Base-by-base conservation (phyloP, 1,139 yeast genomes). In the Yamadazyma sp. region DNA sequence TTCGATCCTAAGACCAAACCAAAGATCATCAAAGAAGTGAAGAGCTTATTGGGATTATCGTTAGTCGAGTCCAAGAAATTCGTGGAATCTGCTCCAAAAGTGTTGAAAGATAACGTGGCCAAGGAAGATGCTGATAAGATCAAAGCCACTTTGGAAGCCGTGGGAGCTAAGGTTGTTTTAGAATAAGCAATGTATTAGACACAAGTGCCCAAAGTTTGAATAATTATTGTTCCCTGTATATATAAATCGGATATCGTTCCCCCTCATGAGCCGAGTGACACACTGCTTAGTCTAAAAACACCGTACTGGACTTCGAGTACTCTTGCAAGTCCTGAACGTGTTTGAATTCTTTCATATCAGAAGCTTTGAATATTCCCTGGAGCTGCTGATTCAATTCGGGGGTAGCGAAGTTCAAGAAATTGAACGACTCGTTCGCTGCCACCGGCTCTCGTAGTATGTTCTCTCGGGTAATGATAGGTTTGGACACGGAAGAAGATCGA, bases 1-100 rank as follows among this genome's bases (percentile, higher is more conserved):
- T 91, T 92, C 55, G 99, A 92, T 57, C 81, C 98, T 47, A 89
- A 91, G 72, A 72, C 96, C 44, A 92, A 92, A 77, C 97, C 99
- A 49, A 92, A 92, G 84, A 81, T 92, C 62, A 94, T 92, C 65
- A 92, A 92, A 75, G 98, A 92, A 72, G 95, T 92, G 54, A 92
- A 92, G 77, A 78, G 86, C 47, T 74, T 92, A 63, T 77, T 92
- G 58, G 97, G 97, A 8, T 77, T 92, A 59, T 88, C 96, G 14
- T 77, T 92, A 54, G 98, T 92, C 46, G 98, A 92, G 62, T 87
- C 97, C 47, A 94, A 92, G 81, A 92, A 92, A 73, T 87, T 92
- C 53, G 99, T 94, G 44, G 99, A 92, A 73, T 72, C 91, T 57
- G 98, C 98, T 47, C 99, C 99, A 55, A 92, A 92, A 77, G 75